A percentile compares a stretch with the other conserved stretches of the same genome.
phyloP scores from a whole-genome alignment of 129 eudicot species.

The Flaveria sonorensis region DNA sequence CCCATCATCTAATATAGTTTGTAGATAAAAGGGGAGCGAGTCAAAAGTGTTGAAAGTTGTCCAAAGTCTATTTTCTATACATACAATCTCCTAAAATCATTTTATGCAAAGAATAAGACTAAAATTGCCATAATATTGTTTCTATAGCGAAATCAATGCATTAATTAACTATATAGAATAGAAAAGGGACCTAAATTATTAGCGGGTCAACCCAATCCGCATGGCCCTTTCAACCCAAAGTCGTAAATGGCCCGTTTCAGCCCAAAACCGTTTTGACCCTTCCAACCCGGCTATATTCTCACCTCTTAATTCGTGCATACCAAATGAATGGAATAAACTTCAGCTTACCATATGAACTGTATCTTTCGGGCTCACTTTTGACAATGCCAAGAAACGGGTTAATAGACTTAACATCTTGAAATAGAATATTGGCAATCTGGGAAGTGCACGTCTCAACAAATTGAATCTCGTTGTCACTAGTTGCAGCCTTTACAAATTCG shows the following conservation, averaged over 20 bases:
- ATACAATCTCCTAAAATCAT: not conserved
- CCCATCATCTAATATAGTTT: not conserved
- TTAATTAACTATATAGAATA: not conserved
- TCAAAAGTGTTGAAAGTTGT: not conserved
- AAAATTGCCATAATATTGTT: not conserved
- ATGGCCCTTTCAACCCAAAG: not conserved
- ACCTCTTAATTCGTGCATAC: not conserved
- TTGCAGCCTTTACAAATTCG: conserved; percentile 77
- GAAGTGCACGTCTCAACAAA: conserved; percentile 65
- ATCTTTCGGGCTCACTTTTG: conserved; percentile 85
- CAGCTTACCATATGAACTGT: conserved; percentile 74
- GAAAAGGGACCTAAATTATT: not conserved
- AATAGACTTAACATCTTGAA: conserved; percentile 45
- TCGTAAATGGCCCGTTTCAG: not conserved
- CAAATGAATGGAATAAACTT: conserved; percentile 6
- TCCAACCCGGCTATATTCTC: not conserved
- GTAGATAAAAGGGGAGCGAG: not conserved
- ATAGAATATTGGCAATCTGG: conserved; percentile 56
- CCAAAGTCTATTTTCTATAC: not conserved
- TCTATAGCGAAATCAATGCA: not conserved
- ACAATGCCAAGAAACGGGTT: conserved; percentile 67
- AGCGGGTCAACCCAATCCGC: not conserved
- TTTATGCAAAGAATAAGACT: not conserved
- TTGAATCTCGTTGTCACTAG: conserved; percentile 72
- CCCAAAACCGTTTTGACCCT: not conserved